A percentile compares a stretch with the other conserved stretches of the same genome.
phyloP scores from a whole-genome alignment of 345 rosid genomes.

The Ceriops zippeliana region DNA sequence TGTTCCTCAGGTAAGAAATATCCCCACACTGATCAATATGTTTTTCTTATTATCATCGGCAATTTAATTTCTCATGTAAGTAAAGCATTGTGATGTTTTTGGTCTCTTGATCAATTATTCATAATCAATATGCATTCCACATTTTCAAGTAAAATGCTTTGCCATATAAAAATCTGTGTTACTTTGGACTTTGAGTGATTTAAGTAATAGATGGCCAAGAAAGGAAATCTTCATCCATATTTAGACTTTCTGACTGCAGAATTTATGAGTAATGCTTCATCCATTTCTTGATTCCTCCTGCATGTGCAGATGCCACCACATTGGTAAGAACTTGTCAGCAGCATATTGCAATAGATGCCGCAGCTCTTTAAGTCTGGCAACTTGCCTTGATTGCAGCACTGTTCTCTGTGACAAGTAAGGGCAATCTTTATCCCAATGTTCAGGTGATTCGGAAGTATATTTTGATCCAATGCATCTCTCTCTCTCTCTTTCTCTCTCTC shows the following conservation, averaged over 20 bases:
- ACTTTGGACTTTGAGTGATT: no score
- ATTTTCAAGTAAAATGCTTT: no score
- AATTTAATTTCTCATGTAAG: no score
- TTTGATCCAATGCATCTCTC: not conserved
- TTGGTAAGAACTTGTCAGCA: slow-evolving; percentile 38
- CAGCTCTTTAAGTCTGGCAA: slow-evolving; percentile 47
- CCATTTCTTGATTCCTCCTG: slow-evolving; percentile 9
- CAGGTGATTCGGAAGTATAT: not conserved
- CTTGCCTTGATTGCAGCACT: slow-evolving; percentile 57
- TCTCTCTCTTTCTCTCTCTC: not conserved
- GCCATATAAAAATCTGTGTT: no score
- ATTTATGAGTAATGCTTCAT: not conserved
- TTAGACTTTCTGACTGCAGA: not conserved
- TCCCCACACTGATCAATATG: no score
- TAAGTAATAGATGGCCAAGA: not conserved
- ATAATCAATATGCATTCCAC: no score
- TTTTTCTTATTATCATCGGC: no score
- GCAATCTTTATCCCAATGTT: slow-evolving; percentile 1
- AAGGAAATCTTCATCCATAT: not conserved
- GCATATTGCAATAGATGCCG: slow-evolving; percentile 57
- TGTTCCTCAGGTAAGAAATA: not conserved
- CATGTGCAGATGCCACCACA: slow-evolving; percentile 54
- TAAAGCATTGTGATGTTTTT: no score
- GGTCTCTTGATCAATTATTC: no score
- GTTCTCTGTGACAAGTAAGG: slow-evolving; percentile 62